Evolutionary conservation across 108 stramenopile genomes (phyloP).

Genomic region (Cylindrotheca fusiformis): DNA sequence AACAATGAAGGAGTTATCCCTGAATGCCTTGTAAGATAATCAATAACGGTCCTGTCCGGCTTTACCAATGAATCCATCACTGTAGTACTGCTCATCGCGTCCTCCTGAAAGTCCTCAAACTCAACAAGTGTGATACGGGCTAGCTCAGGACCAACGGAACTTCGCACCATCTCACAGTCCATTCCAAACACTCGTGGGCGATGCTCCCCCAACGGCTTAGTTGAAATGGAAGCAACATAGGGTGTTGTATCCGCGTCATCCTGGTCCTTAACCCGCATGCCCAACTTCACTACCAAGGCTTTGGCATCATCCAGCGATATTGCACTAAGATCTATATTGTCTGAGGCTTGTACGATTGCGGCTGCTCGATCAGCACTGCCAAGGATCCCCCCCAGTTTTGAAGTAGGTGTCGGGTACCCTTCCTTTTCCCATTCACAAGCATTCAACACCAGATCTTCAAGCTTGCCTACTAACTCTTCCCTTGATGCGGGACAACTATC

Average conservation of each 20-base stretch:
- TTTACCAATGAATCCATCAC: slow-evolving; percentile 79
- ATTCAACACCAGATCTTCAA: slow-evolving; percentile 17
- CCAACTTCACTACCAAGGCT: slow-evolving; percentile 25
- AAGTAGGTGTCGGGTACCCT: slow-evolving; percentile 23
- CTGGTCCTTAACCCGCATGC: slow-evolving; percentile 14
- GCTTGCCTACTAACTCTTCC: slow-evolving; percentile 14
- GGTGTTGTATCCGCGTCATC: slow-evolving; percentile 13
- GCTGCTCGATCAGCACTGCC: neutral
- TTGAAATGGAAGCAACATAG: slow-evolving; percentile 20
- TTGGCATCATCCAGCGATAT: slow-evolving; percentile 34
- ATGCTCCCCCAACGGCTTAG: slow-evolving; percentile 1
- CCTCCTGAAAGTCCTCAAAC: slow-evolving; percentile 26
- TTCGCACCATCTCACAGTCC: slow-evolving; percentile 94
- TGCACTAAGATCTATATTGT: slow-evolving; percentile 9
- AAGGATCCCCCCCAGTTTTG: neutral
- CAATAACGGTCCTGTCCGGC: slow-evolving; percentile 61
- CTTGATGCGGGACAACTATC: neutral
- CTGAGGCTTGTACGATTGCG: neutral
- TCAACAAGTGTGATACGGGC: slow-evolving; percentile 82
- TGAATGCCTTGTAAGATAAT: slow-evolving; percentile 68
- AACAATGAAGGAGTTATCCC: slow-evolving; percentile 72
- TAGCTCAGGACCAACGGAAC: slow-evolving; percentile 65
- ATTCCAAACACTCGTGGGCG: slow-evolving; percentile 65
- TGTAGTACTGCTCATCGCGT: slow-evolving; percentile 29
- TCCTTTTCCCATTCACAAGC: slow-evolving; percentile 6